phyloP scores from a whole-genome alignment of 306 rosid species.

The Ormosia semicastrata region DNA sequence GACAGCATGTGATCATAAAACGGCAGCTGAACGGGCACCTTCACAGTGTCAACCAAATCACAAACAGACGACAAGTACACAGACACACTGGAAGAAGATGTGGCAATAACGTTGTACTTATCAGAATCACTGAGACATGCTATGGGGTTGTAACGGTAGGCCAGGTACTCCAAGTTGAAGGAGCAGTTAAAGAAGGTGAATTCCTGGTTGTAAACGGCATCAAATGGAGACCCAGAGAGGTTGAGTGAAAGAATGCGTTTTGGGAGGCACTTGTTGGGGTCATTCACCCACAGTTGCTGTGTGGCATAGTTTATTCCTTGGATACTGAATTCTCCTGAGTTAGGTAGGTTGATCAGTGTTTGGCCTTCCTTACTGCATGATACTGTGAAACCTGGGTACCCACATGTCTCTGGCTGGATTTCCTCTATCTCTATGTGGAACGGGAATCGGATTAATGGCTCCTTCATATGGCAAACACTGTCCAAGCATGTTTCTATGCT shows the following conservation, averaged over 20 bases:
- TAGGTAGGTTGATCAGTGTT: slow-evolving; percentile 55
- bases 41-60: slow-evolving; percentile 13
- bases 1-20: slow-evolving; percentile 28
- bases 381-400: slow-evolving; percentile 56
- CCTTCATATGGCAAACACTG: slow-evolving; percentile 28
- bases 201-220: slow-evolving; percentile 27
- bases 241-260: slow-evolving; percentile 48
- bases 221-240: slow-evolving; percentile 56
- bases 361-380: slow-evolving; percentile 39
- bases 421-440: slow-evolving; percentile 41
- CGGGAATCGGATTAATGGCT: slow-evolving; percentile 57
- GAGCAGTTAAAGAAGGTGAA: slow-evolving; percentile 79
- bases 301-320: slow-evolving; percentile 50
- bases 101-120: slow-evolving; percentile 47
- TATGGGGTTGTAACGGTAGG: slow-evolving; percentile 44
- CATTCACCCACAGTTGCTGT: slow-evolving; percentile 67
- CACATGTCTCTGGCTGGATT: slow-evolving; percentile 41
- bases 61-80: slow-evolving; percentile 41
- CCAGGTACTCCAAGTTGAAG: slow-evolving; percentile 16
- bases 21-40: slow-evolving; percentile 52
- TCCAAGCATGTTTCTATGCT: slow-evolving; percentile 43
- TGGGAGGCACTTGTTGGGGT: slow-evolving; percentile 70
- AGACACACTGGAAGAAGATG: slow-evolving; percentile 31
- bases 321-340: slow-evolving; percentile 44
- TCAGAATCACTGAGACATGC: slow-evolving; percentile 47